A percentile compares a stretch with the other conserved stretches of the same genome.
Conservation (phyloP, 306 rosid species). For the Chamaecrista fasciculata region DNA sequence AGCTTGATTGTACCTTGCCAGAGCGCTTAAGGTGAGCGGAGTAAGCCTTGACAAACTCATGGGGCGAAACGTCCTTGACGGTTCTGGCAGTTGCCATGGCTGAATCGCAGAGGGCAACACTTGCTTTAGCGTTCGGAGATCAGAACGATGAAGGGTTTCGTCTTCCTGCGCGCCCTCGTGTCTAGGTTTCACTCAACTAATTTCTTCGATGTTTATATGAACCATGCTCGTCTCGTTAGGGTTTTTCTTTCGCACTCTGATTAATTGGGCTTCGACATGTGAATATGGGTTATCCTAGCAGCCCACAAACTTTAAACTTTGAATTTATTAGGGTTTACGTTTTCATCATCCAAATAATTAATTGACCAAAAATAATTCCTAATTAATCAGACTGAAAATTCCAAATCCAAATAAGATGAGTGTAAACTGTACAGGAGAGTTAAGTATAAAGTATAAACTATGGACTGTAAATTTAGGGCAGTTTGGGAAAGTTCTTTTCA, state of each 20-base stretch:
- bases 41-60: conserved; percentile 73
- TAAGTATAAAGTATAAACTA: no score
- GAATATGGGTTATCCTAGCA: not conserved
- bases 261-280: not conserved
- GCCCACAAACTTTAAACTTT: no score
- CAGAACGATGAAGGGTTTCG: not conserved
- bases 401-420: no score
- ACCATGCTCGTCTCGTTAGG: not conserved
- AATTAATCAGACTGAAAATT: no score
- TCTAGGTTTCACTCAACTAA: not conserved
- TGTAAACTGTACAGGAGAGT: no score
- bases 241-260: not conserved
- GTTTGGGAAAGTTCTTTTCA: no score
- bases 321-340: no score
- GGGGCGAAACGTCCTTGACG: conserved; percentile 73
- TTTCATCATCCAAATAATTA: no score
- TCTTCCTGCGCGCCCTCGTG: not conserved
- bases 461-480: no score
- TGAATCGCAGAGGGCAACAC: not conserved
- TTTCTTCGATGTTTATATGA: not conserved
- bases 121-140: not conserved
- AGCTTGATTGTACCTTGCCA: conserved; percentile 40
- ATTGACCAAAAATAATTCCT: no score
- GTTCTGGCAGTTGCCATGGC: conserved; percentile 52
- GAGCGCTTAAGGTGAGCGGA: conserved; percentile 70